These are phyloP conservation scores for Pisolithus marmoratus DNA, from an alignment of 768 basidiomycete species.

Conservation along the genomic window DNA sequence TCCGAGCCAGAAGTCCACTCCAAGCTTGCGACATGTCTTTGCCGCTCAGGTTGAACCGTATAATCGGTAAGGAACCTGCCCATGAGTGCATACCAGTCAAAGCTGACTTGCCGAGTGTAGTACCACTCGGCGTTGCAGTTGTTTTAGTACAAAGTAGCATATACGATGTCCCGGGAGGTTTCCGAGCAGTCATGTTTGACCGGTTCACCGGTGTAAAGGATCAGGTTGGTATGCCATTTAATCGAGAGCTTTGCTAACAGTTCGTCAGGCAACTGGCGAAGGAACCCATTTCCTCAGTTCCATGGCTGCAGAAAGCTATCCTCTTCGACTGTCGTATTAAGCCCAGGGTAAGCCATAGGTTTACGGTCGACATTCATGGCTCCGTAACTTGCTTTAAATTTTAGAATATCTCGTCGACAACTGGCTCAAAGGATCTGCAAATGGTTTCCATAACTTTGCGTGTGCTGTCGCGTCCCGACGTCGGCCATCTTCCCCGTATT, in stretches of 20 bases:
- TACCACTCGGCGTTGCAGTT: conserved; percentile 37
- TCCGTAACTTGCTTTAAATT: conserved; percentile 5
- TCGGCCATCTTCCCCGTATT: conserved; percentile 81
- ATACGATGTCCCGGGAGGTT: conserved; percentile 83
- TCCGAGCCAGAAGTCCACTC: background rate
- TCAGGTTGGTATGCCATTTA: conserved; percentile 40
- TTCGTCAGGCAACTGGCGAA: conserved; percentile 70
- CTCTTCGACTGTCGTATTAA: conserved; percentile 97
- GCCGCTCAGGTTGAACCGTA: conserved; percentile 41
- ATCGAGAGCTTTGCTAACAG: too few species aligned
- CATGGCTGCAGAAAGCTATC: conserved; percentile 94
- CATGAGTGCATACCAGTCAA: background rate
- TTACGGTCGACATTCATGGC: background rate
- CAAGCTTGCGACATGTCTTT: conserved; percentile 40
- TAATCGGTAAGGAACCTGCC: conserved; percentile 37
- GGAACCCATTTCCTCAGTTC: conserved; percentile 95
- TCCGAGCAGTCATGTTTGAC: conserved; percentile 97
- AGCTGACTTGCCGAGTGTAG: conserved; percentile 13
- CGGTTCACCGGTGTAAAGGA: conserved; percentile 89
- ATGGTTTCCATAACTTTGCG: conserved; percentile 97
- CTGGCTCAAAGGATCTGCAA: conserved; percentile 97
- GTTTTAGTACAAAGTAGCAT: conserved; percentile 46
- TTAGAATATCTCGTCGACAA: conserved; percentile 97
- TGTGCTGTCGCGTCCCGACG: conserved; percentile 91
- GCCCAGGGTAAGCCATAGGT: conserved; percentile 60